These are phyloP conservation scores for Pestalotiopsis fici DNA, from an alignment of 2,329 filamentous ascomycete genomes.

Conservation along the genomic window DNA sequence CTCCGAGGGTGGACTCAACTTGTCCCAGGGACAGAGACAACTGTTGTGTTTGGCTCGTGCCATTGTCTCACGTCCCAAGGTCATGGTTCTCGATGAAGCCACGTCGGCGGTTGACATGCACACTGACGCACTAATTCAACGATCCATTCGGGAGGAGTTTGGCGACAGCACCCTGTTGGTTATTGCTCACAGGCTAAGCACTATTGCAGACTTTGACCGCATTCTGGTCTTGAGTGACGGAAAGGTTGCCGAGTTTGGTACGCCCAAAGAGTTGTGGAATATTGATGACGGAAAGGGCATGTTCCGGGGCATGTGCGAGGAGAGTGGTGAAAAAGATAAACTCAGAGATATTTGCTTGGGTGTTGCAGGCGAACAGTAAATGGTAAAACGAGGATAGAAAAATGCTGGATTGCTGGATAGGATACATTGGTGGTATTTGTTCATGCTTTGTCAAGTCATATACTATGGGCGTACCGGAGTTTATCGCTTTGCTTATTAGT, in stretches of 20 bases:
- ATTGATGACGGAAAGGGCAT: constrained; percentile 35
- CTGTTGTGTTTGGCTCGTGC: constrained; percentile 74
- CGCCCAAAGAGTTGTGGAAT: constrained; percentile 62
- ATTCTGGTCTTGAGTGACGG: constrained; percentile 73
- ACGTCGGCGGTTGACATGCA: constrained; percentile 78
- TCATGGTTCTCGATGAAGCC: constrained; percentile 81
- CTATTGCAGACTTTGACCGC: constrained; percentile 75
- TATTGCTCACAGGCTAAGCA: constrained; percentile 75
- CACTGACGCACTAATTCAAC: constrained; percentile 74
- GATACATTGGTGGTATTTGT: background rate
- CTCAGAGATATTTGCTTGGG: constrained; percentile 47
- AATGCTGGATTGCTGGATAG: background rate
- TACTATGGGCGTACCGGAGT: too few relatives aligned
- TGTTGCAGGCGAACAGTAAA: background rate
- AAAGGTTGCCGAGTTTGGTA: constrained; percentile 66
- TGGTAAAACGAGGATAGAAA: background rate
- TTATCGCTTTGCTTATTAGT: background rate
- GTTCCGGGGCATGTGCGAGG: constrained; percentile 65
- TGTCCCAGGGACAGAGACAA: constrained; percentile 76
- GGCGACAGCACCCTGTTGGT: constrained; percentile 69
- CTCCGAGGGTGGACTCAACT: constrained; percentile 72
- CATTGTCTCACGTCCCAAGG: constrained; percentile 70
- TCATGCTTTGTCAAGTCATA: background rate
- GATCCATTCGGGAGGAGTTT: constrained; percentile 72
- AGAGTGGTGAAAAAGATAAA: constrained; percentile 60